phyloP scores from a whole-genome alignment of 768 basidiomycete species.

The Leccinum incarnatum region DNA sequence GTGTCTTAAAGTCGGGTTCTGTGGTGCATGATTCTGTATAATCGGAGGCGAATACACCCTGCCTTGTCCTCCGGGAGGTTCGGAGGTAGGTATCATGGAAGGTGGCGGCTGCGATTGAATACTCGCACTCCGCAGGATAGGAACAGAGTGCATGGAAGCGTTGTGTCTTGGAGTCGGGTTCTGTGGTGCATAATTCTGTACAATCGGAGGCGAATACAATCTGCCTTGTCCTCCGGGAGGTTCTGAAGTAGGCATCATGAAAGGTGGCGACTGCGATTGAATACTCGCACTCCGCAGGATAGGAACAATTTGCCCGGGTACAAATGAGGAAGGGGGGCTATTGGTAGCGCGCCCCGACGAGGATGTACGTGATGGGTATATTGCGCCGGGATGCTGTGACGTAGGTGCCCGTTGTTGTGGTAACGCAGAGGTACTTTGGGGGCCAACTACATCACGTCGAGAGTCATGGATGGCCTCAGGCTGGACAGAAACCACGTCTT shows the following conservation, averaged over 20 bases:
- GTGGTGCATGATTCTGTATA: conserved; percentile 7
- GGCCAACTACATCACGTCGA: conserved; percentile 2
- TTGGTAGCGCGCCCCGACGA: conserved; percentile 17
- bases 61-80: conserved; percentile 18
- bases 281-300: conserved; percentile 39
- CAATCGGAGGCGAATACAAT: conserved; percentile 14
- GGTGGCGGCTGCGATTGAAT: conserved; percentile 26
- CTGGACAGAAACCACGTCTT: not conserved
- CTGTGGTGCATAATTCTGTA: conserved; percentile 10
- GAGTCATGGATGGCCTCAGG: conserved; percentile 5
- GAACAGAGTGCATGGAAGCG: conserved; percentile 19
- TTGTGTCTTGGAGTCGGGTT: conserved; percentile 17
- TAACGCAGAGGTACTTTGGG: conserved; percentile 4
- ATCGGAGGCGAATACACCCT: conserved; percentile 16
- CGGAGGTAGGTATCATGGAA: conserved; percentile 22
- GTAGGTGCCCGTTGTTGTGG: conserved; percentile 17
- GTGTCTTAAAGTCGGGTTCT: conserved; percentile 16
- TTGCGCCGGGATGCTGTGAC: conserved; percentile 17
- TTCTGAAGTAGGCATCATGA: conserved; percentile 19
- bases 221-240: conserved; percentile 19
- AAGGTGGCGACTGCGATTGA: conserved; percentile 26
- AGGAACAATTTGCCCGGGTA: conserved; percentile 37
- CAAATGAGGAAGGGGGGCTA: conserved; percentile 34
- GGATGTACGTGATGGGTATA: conserved; percentile 24
- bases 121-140: conserved; percentile 40